Evolutionary conservation across 1,284 basidiomycete genomes (phyloP).

Genomic region (Ceratobasidium sp.): DNA sequence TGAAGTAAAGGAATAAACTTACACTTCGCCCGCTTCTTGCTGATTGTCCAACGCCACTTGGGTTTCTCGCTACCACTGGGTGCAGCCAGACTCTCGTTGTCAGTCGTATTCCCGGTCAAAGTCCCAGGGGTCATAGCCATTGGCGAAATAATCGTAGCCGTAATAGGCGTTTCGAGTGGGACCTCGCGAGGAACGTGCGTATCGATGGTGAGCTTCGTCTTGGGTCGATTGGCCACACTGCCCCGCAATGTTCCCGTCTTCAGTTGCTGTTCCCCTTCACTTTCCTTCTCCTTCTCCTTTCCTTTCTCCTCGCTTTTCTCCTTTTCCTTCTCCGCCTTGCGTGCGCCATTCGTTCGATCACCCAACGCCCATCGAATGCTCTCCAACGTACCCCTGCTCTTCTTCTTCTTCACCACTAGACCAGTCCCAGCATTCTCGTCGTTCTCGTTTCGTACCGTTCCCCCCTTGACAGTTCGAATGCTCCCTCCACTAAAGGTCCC

Average conservation of each 20-base stretch:
- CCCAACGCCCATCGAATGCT: slow-evolving; percentile 69
- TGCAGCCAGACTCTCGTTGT: slow-evolving; percentile 20
- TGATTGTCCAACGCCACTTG: slow-evolving; percentile 71
- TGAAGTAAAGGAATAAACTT: slow-evolving; percentile 62
- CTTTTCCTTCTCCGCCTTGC: slow-evolving; percentile 63
- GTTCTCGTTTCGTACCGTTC: not conserved
- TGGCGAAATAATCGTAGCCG: not conserved
- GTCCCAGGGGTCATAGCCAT: slow-evolving; percentile 17
- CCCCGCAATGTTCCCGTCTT: slow-evolving; percentile 60
- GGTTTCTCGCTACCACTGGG: slow-evolving; percentile 22
- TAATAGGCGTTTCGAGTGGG: slow-evolving; percentile 13
- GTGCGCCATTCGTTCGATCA: slow-evolving; percentile 56
- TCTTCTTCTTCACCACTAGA: slow-evolving; percentile 80
- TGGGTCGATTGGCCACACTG: slow-evolving; percentile 19
- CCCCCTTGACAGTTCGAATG: not conserved
- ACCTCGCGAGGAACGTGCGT: slow-evolving; percentile 5
- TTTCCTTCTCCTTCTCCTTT: slow-evolving; percentile 61
- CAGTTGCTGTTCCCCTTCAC: slow-evolving; percentile 69
- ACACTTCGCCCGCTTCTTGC: slow-evolving; percentile 75
- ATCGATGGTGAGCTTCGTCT: slow-evolving; percentile 30
- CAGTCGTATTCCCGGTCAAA: slow-evolving; percentile 15
- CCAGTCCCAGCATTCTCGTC: slow-evolving; percentile 33
- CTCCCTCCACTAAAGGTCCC: slow-evolving; percentile 27
- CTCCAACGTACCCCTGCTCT: slow-evolving; percentile 72
- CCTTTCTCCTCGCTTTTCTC: slow-evolving; percentile 53